Percentiles rank a stretch among this genome's conserved stretches.
These are phyloP conservation scores for Kurtzmaniella quercitrusa DNA, from an alignment of 1,139 yeast species.

Conservation along the genomic window DNA sequence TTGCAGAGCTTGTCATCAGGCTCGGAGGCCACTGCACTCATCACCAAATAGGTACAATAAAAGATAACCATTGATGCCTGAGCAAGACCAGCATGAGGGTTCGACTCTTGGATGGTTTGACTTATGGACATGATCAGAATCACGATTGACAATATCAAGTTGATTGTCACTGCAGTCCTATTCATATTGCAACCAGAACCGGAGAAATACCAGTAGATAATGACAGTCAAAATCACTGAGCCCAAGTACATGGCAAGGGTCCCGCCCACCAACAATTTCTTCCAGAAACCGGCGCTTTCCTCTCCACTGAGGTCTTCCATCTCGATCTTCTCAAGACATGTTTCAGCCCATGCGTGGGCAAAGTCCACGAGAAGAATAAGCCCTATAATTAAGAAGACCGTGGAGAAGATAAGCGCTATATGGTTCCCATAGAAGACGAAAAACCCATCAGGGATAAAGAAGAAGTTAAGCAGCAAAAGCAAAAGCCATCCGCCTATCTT, in stretches of 20 bases:
- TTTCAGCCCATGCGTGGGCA: conserved; percentile 99
- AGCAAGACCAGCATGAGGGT: conserved; percentile 94
- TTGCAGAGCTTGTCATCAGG: conserved; percentile 93
- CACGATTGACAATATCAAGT: conserved; percentile 58
- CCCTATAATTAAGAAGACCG: conserved; percentile 84
- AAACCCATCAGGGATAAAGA: conserved; percentile 76
- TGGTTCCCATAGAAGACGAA: conserved; percentile 90
- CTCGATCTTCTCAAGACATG: conserved; percentile 87
- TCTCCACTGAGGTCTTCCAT: conserved; percentile 69
- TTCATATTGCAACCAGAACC: conserved; percentile 86
- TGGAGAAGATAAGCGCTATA: conserved; percentile 79
- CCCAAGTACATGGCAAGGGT: conserved; percentile 80
- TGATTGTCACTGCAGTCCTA: conserved; percentile 78
- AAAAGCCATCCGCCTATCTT: conserved; percentile 62
- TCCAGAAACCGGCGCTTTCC: conserved; percentile 61
- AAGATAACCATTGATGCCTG: conserved; percentile 95
- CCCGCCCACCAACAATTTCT: conserved; percentile 75
- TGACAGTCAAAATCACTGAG: conserved; percentile 62
- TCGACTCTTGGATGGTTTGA: conserved; percentile 83
- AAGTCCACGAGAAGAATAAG: conserved; percentile 87
- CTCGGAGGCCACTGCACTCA: conserved; percentile 94
- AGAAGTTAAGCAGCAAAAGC: conserved; percentile 59
- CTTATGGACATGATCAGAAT: conserved; percentile 72
- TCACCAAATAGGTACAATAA: conserved; percentile 86
- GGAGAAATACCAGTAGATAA: conserved; percentile 84